phyloP scores from a whole-genome alignment of 2,329 filamentous ascomycete genomes.

The Alternaria panax region DNA sequence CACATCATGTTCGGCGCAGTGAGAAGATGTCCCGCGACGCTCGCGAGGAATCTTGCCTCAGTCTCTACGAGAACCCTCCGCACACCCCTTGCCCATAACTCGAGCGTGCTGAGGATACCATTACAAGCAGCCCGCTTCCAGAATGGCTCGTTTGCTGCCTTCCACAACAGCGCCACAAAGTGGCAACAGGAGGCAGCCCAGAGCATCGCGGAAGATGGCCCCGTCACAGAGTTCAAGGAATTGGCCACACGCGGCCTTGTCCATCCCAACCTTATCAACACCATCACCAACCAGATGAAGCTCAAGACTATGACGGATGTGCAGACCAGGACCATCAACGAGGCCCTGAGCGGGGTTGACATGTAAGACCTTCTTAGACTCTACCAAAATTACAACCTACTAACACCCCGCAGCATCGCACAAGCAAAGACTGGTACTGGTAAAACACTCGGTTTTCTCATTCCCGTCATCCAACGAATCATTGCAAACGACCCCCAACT shows the following conservation, averaged over 20 bases:
- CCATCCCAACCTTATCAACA: constrained; percentile 68
- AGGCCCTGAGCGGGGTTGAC: constrained; percentile 80
- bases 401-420: constrained; percentile 63
- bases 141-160: constrained; percentile 34
- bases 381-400: neutral
- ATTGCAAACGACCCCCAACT: constrained; percentile 69
- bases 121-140: constrained; percentile 28
- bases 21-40: constrained; percentile 51
- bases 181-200: constrained; percentile 43
- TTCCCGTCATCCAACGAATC: constrained; percentile 84
- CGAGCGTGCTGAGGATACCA: constrained; percentile 28
- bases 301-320: constrained; percentile 92
- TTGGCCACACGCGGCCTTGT: constrained; percentile 60
- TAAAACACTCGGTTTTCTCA: constrained; percentile 92
- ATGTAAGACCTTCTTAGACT: constrained; percentile 65
- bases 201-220: constrained; percentile 26
- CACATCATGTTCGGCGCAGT: constrained; percentile 54
- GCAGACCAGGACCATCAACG: constrained; percentile 81
- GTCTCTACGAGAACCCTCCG: constrained; percentile 38
- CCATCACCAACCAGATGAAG: constrained; percentile 75
- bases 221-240: constrained; percentile 55
- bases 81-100: constrained; percentile 28
- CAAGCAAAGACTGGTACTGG: constrained; percentile 97
- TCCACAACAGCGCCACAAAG: constrained; percentile 50
- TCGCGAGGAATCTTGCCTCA: constrained; percentile 42